Conservation (phyloP, 306 rosid genomes). For the Leucaena leucocephala region DNA sequence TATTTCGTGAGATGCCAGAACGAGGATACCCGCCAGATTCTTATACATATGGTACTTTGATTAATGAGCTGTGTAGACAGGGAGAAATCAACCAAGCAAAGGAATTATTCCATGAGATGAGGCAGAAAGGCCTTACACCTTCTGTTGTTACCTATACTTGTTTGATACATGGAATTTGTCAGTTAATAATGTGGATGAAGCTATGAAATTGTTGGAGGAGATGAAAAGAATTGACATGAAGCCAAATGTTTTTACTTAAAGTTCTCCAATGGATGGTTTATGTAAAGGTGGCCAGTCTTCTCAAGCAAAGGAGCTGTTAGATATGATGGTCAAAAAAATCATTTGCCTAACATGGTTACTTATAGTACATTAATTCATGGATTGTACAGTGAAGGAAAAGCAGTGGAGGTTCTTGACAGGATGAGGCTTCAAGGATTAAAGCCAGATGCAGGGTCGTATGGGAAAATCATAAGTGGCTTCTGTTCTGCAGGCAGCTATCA, state of each 20-base stretch:
- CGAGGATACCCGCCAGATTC: conserved; percentile 82
- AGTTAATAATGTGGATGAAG: conserved; percentile 63
- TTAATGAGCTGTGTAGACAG: conserved; percentile 70
- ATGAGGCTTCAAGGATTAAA: conserved; percentile 90
- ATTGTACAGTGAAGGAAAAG: conserved; percentile 79
- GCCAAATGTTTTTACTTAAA: conserved; percentile 87
- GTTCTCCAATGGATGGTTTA: conserved; percentile 76
- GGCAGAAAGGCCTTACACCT: conserved; percentile 56
- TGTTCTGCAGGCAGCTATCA: conserved; percentile 61
- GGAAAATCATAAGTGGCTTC: conserved; percentile 68
- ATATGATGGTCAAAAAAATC: conserved; percentile 59
- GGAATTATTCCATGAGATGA: conserved; percentile 79
- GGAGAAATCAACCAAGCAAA: conserved; percentile 69
- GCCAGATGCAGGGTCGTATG: conserved; percentile 82
- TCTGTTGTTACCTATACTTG: conserved; percentile 82
- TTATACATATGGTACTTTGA: conserved; percentile 87
- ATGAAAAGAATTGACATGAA: conserved; percentile 61
- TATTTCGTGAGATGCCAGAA: conserved; percentile 77
- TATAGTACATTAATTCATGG: conserved; percentile 77
- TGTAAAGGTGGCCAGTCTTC: conserved; percentile 76
- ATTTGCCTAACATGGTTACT: conserved; percentile 72
- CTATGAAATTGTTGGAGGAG: conserved; percentile 64
- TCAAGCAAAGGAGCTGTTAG: conserved; percentile 68
- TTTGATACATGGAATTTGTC: conserved; percentile 83
- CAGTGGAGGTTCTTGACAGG: conserved; percentile 82